These are phyloP conservation scores for Blastobotrys apis DNA, from an alignment of 1,139 yeast species.

Conservation along the genomic window DNA sequence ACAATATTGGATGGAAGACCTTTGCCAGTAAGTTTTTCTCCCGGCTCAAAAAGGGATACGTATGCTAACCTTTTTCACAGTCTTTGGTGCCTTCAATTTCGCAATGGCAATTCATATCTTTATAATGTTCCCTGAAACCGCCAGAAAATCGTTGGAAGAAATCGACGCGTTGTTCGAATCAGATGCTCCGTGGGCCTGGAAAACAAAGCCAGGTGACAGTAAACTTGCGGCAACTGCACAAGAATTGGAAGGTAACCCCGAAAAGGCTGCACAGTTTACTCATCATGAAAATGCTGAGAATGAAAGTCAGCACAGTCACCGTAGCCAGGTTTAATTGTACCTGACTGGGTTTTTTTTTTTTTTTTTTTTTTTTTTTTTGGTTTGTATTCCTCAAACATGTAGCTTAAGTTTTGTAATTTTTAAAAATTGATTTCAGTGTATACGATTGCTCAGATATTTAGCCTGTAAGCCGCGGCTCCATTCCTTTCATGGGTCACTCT, in stretches of 20 bases:
- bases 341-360: too few species aligned
- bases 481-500: too few species aligned
- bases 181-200: constrained; percentile 1
- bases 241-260: constrained; percentile 3
- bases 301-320: too few species aligned
- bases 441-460: too few species aligned
- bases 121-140: constrained; percentile 66
- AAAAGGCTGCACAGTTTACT: neutral
- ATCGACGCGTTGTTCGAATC: constrained; percentile 40
- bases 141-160: constrained; percentile 64
- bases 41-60: too few species aligned
- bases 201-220: neutral
- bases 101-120: constrained; percentile 53
- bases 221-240: neutral
- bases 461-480: too few species aligned
- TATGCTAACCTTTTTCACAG: too few species aligned
- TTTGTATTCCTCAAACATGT: too few species aligned
- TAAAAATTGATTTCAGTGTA: too few species aligned
- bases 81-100: constrained; percentile 59
- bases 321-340: too few species aligned
- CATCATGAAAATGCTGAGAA: constrained; percentile 1
- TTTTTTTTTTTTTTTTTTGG: too few species aligned
- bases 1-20: constrained; percentile 51
- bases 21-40: constrained; percentile 67
- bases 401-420: too few species aligned